Conservation (phyloP, 805 yeast genomes). For the Saturnispora zaruensis region DNA sequence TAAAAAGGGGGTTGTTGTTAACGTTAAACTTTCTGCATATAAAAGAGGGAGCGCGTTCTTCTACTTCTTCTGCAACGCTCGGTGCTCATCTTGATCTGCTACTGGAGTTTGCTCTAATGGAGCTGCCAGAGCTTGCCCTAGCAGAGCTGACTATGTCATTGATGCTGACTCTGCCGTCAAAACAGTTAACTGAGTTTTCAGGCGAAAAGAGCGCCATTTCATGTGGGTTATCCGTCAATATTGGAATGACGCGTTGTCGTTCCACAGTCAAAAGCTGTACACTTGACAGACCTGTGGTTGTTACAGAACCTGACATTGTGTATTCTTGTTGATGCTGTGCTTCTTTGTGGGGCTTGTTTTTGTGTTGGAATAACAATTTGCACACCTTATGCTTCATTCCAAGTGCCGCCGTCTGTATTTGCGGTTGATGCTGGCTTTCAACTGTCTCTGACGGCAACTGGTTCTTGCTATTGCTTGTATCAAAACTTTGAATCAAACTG, state of each 20-base stretch:
- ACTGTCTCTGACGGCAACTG: neutral
- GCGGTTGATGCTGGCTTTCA: neutral
- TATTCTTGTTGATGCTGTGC: neutral
- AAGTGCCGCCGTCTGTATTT: neutral
- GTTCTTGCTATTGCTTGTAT: neutral
- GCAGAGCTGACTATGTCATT: neutral
- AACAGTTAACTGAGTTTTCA: neutral
- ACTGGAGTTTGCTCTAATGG: neutral
- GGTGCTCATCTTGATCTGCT: neutral
- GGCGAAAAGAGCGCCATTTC: neutral
- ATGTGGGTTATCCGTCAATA: neutral
- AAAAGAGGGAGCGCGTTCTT: neutral
- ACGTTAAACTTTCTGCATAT: slow-evolving; percentile 5
- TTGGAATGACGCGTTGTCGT: neutral
- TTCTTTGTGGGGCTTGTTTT: neutral
- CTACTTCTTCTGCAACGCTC: neutral
- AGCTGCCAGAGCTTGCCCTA: neutral
- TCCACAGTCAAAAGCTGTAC: slow-evolving; percentile 1
- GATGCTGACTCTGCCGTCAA: neutral
- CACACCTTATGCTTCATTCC: neutral
- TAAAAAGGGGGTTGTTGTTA: slow-evolving; percentile 7
- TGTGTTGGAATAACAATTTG: neutral
- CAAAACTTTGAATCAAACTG: neutral
- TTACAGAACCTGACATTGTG: neutral
- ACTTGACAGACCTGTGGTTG: neutral